Percentiles rank a stretch among this genome's conserved stretches.
These are phyloP conservation scores for Fusarium devonianum DNA, from an alignment of 2,329 filamentous ascomycete species.

Conservation along the genomic window DNA sequence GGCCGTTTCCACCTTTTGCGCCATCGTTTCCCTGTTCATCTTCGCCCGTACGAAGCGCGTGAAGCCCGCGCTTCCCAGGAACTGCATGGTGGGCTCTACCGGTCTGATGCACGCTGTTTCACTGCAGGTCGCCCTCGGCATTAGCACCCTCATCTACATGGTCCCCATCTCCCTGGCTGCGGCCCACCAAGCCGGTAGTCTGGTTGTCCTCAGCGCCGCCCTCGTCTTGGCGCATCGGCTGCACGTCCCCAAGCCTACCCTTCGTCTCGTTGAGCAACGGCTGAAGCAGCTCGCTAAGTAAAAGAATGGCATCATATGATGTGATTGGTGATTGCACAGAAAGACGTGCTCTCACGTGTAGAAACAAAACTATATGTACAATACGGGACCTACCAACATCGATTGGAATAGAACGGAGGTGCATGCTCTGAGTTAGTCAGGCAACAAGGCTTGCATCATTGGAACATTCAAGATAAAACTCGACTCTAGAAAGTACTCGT, in stretches of 20 bases:
- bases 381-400: conserved; percentile 34
- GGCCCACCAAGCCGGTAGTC: conserved; percentile 88
- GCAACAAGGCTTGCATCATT: conserved; percentile 2
- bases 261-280: conserved; percentile 65
- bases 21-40: conserved; percentile 79
- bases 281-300: conserved; percentile 46
- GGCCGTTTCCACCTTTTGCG: conserved; percentile 85
- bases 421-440: conserved; percentile 12
- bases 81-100: conserved; percentile 72
- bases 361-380: conserved; percentile 34
- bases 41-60: conserved; percentile 75
- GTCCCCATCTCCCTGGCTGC: conserved; percentile 89
- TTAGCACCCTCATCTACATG: conserved; percentile 90
- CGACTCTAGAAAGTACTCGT: conserved; percentile 24
- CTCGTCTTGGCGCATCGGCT: conserved; percentile 81
- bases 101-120: conserved; percentile 85
- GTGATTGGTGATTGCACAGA: conserved; percentile 22
- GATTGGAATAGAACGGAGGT: conserved; percentile 17
- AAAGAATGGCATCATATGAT: conserved; percentile 23
- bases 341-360: conserved; percentile 28
- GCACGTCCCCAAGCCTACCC: conserved; percentile 72
- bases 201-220: conserved; percentile 84
- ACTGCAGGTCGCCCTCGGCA: conserved; percentile 85
- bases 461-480: conserved; percentile 23
- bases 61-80: conserved; percentile 64